phyloP scores from a whole-genome alignment of 2,329 filamentous ascomycete genomes.

The Sporothrix pseudoabietina region DNA sequence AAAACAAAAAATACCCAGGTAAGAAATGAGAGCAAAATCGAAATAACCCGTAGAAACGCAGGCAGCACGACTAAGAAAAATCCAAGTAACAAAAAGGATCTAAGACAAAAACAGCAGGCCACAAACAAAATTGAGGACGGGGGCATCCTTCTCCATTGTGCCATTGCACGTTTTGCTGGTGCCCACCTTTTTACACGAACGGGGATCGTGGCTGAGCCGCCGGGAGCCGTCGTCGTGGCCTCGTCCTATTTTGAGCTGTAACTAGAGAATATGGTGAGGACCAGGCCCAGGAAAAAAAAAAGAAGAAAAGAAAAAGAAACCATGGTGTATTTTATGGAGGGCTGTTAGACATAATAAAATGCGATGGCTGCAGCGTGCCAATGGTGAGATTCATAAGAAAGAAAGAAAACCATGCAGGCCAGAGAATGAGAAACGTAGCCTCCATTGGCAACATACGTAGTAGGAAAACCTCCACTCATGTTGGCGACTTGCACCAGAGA shows the following conservation, averaged over 20 bases:
- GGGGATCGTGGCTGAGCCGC: neutral
- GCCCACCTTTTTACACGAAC: neutral
- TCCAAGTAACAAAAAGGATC: neutral
- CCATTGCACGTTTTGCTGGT: neutral
- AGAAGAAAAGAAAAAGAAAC: too few species aligned
- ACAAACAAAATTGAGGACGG: neutral
- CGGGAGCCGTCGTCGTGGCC: neutral
- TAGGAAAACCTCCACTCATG: neutral
- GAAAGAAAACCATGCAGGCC: neutral
- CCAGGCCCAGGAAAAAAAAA: neutral
- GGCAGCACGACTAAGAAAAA: neutral
- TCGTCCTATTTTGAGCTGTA: neutral
- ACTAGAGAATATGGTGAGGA: neutral
- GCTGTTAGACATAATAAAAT: neutral
- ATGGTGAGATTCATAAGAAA: neutral
- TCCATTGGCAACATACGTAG: neutral
- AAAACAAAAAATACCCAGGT: neutral
- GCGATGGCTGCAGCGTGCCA: neutral
- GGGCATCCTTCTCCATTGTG: neutral
- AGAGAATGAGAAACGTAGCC: neutral
- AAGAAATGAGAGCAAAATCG: neutral
- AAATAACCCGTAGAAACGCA: neutral
- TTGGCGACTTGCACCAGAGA: neutral
- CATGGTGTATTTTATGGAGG: too few species aligned
- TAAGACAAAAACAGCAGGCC: conserved; percentile 14